These are phyloP conservation scores for Sugiyamaella paludigena DNA, from an alignment of 1,139 yeast genomes.

Conservation along the genomic window DNA sequence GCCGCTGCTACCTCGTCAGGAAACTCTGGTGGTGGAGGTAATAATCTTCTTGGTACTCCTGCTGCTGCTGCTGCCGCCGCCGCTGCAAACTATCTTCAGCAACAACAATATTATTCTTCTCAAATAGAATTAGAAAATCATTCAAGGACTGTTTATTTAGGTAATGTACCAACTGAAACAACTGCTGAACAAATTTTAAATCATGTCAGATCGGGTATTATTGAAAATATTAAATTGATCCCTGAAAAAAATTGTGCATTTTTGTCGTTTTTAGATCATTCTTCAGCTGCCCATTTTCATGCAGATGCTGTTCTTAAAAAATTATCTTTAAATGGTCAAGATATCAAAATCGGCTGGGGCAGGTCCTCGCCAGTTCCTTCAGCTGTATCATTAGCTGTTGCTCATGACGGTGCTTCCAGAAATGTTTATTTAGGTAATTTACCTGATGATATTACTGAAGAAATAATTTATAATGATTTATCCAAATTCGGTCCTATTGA, in stretches of 20 bases:
- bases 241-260: conserved; percentile 50
- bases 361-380: conserved; percentile 63
- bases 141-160: conserved; percentile 75
- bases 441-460: conserved; percentile 56
- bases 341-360: conserved; percentile 64
- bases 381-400: conserved; percentile 68
- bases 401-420: conserved; percentile 86
- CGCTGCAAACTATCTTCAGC: conserved; percentile 19
- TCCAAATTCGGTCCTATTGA: conserved; percentile 78
- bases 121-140: conserved; percentile 23
- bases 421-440: conserved; percentile 82
- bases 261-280: conserved; percentile 47
- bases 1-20: conserved; percentile 8
- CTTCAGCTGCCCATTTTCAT: conserved; percentile 47
- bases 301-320: conserved; percentile 50
- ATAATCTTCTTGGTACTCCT: conserved; percentile 3
- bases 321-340: conserved; percentile 46
- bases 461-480: conserved; percentile 62
- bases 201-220: conserved; percentile 86
- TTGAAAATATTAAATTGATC: conserved; percentile 62
- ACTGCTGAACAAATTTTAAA: conserved; percentile 80
- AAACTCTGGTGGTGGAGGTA: conserved; percentile 8
- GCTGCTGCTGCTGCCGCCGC: conserved; percentile 20
- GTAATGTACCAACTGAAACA: conserved; percentile 80
- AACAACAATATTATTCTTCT: conserved; percentile 23